phyloP scores from a whole-genome alignment of 2,329 filamentous ascomycete genomes.

The Ascochyta clinopodiicola region DNA sequence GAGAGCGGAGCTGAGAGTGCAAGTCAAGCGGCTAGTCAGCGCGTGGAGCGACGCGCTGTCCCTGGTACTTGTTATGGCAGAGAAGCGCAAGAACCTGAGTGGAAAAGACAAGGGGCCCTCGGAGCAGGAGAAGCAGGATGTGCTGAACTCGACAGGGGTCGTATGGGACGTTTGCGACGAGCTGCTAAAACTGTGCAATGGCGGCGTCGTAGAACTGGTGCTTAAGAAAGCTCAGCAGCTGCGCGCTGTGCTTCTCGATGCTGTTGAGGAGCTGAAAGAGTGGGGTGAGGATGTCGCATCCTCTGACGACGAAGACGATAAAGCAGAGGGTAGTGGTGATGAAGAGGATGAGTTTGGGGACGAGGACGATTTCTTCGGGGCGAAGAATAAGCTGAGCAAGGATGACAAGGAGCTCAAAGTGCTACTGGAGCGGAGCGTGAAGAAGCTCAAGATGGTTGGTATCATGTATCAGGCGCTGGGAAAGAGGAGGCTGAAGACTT shows the following conservation, averaged over 20 bases:
- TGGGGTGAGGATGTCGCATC: conserved; percentile 79
- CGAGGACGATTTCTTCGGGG: conserved; percentile 72
- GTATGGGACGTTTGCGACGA: conserved; percentile 86
- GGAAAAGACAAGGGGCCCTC: conserved; percentile 29
- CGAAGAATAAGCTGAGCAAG: conserved; percentile 62
- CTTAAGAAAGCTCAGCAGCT: conserved; percentile 76
- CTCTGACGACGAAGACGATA: conserved; percentile 54
- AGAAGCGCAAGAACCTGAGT: conserved; percentile 49
- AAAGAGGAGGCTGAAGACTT: conserved; percentile 71
- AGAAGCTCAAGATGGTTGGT: conserved; percentile 70
- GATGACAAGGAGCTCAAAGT: conserved; percentile 70
- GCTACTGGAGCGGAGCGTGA: conserved; percentile 69
- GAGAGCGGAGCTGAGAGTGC: conserved; percentile 66
- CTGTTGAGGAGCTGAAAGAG: conserved; percentile 83
- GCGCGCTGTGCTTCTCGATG: conserved; percentile 78
- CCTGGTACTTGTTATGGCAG: conserved; percentile 66
- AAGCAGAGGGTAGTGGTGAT: conserved; percentile 47
- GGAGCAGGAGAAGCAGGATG: conserved; percentile 50
- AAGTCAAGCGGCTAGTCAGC: conserved; percentile 65
- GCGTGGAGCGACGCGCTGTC: conserved; percentile 68
- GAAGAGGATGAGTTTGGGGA: conserved; percentile 42
- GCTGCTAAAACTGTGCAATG: conserved; percentile 66
- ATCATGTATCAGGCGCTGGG: conserved; percentile 73
- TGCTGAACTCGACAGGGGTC: conserved; percentile 71
- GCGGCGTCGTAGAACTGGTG: conserved; percentile 74